Base-by-base conservation (phyloP, 306 rosid genomes). In the Ochetophila trinervis region DNA sequence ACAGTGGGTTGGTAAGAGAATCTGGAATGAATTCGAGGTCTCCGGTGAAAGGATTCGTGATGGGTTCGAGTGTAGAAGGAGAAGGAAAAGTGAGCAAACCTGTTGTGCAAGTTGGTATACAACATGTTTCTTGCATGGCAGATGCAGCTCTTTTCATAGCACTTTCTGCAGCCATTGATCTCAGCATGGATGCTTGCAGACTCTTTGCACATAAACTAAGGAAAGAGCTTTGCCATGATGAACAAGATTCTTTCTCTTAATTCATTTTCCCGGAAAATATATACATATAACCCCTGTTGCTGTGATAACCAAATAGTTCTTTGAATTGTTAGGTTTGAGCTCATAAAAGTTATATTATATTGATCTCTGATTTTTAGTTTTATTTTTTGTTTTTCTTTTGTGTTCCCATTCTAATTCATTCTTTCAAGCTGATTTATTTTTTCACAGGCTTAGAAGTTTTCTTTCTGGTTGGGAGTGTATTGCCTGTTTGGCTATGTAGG, bases 171-270 rank as follows among this genome's bases (percentile, higher is more conserved):
- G 97, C 98, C 58, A 83, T 93, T 69, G 98, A 93, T 81, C 94
- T 89, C 8, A 89, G 98, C 86, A 89, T 93, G 95, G 98, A 93
- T 66, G 97, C 98, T 1, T 93, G 98, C 63, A 72, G 80, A 22
- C 86, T 89, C 51, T 93, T 93, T 73, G 87, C 97, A 0, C 91
- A 73, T 44, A 93, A 87, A 71, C 94, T 93, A 5, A 78, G 98
- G 69, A 89, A 79, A 66, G 98, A 92, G 79, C 96, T 92, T 68
- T 85, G 93, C 73, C 86, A 85, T 42, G 87, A 75, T 7, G 82
- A 87, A 57, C 92, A 85, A 21, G 76, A 82, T 69, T 76, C 60
- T 62, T 70, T 36, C 74, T 68, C 69, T 22, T 72, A 10, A 51
- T 40, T 6, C 52, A 20, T 56, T 73, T 42, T 42, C 44, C 22